Evolutionary conservation across 2,329 filamentous ascomycete genomes (phyloP).

Genomic region (Aureobasidium melanogenum): DNA sequence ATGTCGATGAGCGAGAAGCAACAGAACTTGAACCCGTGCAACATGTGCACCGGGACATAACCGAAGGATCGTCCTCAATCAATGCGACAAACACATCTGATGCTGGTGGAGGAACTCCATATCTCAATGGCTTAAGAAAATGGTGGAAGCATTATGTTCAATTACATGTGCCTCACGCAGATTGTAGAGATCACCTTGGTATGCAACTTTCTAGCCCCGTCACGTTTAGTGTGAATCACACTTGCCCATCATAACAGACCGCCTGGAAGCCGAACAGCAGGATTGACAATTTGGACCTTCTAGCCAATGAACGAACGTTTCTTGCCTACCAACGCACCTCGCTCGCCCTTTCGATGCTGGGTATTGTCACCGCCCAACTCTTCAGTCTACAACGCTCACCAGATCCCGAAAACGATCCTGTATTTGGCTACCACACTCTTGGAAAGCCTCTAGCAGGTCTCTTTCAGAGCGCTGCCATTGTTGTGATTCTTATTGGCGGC

Average conservation of each 20-base stretch:
- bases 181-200: constrained; percentile 50
- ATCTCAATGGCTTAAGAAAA: constrained; percentile 19
- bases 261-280: background rate
- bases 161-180: constrained; percentile 41
- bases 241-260: background rate
- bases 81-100: background rate
- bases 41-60: background rate
- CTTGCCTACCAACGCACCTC: constrained; percentile 66
- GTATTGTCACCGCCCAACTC: constrained; percentile 58
- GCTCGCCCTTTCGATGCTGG: constrained; percentile 57
- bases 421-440: constrained; percentile 52
- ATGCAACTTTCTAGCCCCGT: constrained; percentile 17
- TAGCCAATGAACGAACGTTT: constrained; percentile 67
- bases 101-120: background rate
- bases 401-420: constrained; percentile 29
- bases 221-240: background rate
- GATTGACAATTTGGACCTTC: background rate
- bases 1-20: constrained; percentile 24
- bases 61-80: background rate
- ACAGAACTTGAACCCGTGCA: constrained; percentile 22
- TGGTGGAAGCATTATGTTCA: constrained; percentile 45
- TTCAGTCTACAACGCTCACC: constrained; percentile 51
- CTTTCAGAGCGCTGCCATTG: constrained; percentile 40
- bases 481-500: constrained; percentile 45
- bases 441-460: constrained; percentile 50